Conservation (phyloP, 768 basidiomycete genomes). For the Ramaria rubella region DNA sequence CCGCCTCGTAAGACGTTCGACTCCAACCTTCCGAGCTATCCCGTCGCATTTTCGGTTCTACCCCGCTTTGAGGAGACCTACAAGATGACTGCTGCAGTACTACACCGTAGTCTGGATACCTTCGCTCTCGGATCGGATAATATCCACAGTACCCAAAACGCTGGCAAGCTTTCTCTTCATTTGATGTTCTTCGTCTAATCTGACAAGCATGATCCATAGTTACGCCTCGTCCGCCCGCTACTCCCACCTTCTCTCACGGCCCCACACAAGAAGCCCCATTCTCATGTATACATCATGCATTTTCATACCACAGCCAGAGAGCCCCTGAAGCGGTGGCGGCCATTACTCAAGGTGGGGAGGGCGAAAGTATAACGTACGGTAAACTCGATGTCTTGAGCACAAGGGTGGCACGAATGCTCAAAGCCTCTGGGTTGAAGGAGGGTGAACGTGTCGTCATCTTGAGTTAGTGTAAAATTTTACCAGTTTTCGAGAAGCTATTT, state of each 20-base stretch:
- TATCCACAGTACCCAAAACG: not conserved
- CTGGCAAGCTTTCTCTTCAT: not conserved
- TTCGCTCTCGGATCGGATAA: not conserved
- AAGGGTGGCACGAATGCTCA: conserved; percentile 39
- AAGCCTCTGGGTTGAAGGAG: conserved; percentile 35
- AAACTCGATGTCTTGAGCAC: conserved; percentile 46
- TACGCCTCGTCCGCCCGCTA: not conserved
- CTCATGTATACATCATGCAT: conserved; percentile 50
- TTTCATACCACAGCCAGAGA: conserved; percentile 38
- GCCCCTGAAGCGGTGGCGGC: conserved; percentile 40
- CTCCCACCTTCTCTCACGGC: conserved; percentile 21
- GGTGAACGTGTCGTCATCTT: conserved; percentile 51
- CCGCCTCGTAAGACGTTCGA: not conserved
- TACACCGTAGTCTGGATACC: not conserved
- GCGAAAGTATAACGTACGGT: conserved; percentile 41
- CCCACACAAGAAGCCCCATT: conserved; percentile 33
- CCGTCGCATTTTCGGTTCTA: not conserved
- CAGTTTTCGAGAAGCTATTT: not conserved
- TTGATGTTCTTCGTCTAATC: not conserved
- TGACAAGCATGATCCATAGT: not conserved
- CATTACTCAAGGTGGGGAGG: conserved; percentile 33
- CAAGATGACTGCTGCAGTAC: not conserved
- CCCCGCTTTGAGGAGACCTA: not conserved
- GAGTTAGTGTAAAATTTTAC: not conserved
- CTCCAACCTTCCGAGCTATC: not conserved